These are phyloP conservation scores for Glarea lozoyensis DNA, from an alignment of 495 filamentous ascomycete species.

Conservation along the genomic window DNA sequence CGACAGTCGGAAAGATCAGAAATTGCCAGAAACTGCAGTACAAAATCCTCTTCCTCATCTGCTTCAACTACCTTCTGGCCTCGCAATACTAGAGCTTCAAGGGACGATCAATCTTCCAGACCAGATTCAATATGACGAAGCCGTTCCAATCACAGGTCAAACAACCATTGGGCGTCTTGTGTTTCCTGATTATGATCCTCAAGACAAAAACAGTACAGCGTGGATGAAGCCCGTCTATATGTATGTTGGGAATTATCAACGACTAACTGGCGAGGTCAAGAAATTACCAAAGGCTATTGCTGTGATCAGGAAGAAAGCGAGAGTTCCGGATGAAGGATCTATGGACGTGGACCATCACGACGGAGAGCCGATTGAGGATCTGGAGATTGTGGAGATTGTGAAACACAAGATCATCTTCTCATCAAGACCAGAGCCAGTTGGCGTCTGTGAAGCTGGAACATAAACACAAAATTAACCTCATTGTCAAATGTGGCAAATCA, in stretches of 20 bases:
- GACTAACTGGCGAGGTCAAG: constrained; percentile 84
- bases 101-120: constrained; percentile 67
- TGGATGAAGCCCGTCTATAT: constrained; percentile 90
- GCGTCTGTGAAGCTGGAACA: constrained; percentile 8
- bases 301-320: constrained; percentile 51
- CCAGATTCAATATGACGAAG: too few species aligned
- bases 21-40: neutral
- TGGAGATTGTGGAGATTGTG: constrained; percentile 74
- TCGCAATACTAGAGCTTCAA: constrained; percentile 85
- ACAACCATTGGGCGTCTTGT: constrained; percentile 63
- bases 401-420: constrained; percentile 86
- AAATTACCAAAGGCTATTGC: constrained; percentile 70
- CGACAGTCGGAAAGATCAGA: too few species aligned
- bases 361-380: constrained; percentile 24
- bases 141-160: constrained; percentile 28
- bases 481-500: neutral
- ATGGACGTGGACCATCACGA: constrained; percentile 16
- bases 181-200: constrained; percentile 61
- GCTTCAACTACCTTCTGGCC: constrained; percentile 72
- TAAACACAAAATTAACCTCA: neutral
- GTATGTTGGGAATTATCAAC: constrained; percentile 82
- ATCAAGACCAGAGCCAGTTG: constrained; percentile 78
- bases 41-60: constrained; percentile 66
- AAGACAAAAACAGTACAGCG: constrained; percentile 30
- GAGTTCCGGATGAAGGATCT: constrained; percentile 1